Percentiles rank a stretch among this genome's conserved stretches.
These are phyloP conservation scores for Daldinia grandis DNA, from an alignment of 495 filamentous ascomycete genomes.

Conservation along the genomic window DNA sequence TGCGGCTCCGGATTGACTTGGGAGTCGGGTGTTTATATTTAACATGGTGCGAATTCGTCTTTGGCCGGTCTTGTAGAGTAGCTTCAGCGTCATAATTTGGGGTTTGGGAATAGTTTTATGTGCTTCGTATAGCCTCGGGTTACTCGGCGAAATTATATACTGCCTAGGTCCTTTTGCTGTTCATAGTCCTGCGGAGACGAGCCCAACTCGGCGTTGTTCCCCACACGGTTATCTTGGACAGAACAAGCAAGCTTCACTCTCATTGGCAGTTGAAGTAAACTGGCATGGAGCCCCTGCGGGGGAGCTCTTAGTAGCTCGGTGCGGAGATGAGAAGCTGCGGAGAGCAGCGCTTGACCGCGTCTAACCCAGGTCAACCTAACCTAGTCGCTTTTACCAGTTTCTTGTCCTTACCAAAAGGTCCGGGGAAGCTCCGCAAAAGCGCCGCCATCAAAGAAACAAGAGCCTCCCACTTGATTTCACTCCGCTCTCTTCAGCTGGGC, in stretches of 20 bases:
- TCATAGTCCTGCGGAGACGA: conserved; percentile 16
- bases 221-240: conserved; percentile 22
- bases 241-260: conserved; percentile 20
- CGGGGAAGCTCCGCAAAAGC: conserved; percentile 41
- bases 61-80: neutral
- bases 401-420: conserved; percentile 19
- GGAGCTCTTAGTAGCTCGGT: conserved; percentile 18
- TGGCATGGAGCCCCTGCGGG: conserved; percentile 26
- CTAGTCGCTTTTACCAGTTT: neutral
- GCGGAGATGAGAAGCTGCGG: conserved; percentile 28
- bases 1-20: neutral
- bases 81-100: neutral
- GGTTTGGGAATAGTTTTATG: neutral
- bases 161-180: conserved; percentile 8
- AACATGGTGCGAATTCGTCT: neutral
- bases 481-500: neutral
- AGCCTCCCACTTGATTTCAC: neutral
- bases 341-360: neutral
- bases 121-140: conserved; percentile 1
- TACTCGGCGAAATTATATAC: conserved; percentile 21
- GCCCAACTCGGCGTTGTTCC: conserved; percentile 16
- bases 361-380: no score
- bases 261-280: conserved; percentile 16
- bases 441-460: conserved; percentile 17
- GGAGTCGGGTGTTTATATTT: conserved; percentile 3